Conservation (phyloP, 1,139 yeast genomes). For the Kurtzmaniella quercitrusa region DNA sequence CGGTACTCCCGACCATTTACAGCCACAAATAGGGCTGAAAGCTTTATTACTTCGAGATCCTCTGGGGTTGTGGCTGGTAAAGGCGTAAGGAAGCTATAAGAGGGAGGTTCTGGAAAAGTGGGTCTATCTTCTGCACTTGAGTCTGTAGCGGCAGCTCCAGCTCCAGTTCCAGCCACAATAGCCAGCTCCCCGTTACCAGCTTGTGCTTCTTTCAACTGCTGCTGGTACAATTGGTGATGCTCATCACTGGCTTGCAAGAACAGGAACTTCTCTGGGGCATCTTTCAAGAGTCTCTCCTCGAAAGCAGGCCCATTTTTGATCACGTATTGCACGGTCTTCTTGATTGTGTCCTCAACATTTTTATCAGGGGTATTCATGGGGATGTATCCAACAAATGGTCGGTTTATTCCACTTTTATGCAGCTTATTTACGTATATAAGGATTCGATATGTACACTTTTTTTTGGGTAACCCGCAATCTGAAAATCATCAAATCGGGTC, state of each 20-base stretch:
- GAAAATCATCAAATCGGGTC: background rate
- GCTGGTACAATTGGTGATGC: conserved; percentile 53
- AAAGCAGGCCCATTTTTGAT: conserved; percentile 62
- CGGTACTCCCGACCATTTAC: conserved; percentile 48
- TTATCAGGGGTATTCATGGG: conserved; percentile 33
- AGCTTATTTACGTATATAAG: background rate
- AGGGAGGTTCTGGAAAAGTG: conserved; percentile 22
- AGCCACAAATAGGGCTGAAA: conserved; percentile 68
- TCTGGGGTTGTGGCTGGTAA: conserved; percentile 55
- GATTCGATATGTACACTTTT: too few species aligned
- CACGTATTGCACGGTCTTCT: conserved; percentile 71
- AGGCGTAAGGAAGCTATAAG: conserved; percentile 43
- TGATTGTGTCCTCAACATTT: conserved; percentile 53
- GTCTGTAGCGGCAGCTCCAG: conserved; percentile 1
- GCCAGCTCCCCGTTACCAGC: too few species aligned
- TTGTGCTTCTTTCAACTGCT: conserved; percentile 22
- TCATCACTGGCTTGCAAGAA: conserved; percentile 56
- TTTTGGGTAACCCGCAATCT: too few species aligned
- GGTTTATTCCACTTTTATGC: background rate
- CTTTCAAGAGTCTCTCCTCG: conserved; percentile 54
- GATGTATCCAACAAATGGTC: background rate
- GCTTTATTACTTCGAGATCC: conserved; percentile 67
- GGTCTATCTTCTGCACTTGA: background rate
- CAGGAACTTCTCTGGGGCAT: conserved; percentile 53
- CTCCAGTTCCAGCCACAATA: too few species aligned